Conservation (phyloP, 176 grass and related monocot genomes). For the Metroxylon sagu region DNA sequence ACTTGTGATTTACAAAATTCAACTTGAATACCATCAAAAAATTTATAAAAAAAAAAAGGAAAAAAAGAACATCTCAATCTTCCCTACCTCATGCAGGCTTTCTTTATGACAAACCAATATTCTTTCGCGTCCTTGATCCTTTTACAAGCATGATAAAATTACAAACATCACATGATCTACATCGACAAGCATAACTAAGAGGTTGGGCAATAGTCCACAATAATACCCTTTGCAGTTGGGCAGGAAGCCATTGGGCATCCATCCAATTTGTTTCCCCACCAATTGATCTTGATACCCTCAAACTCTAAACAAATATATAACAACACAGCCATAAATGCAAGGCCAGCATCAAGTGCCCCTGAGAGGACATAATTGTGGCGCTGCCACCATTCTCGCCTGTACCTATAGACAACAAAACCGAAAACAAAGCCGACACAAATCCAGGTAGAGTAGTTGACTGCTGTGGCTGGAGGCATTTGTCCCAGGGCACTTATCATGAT, state of each 20-base stretch:
- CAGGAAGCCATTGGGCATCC: constrained; percentile 4
- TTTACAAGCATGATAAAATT: too few species aligned
- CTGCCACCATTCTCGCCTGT: constrained; percentile 2
- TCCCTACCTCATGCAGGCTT: too few species aligned
- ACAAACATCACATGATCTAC: too few species aligned
- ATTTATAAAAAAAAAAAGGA: too few species aligned
- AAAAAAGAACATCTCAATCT: too few species aligned
- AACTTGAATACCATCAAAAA: too few species aligned
- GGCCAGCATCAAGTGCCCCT: constrained; percentile 1
- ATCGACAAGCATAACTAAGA: background rate
- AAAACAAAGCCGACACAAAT: background rate
- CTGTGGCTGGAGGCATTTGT: background rate
- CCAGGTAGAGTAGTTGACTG: constrained; percentile 2
- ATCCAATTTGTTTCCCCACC: constrained; percentile 2
- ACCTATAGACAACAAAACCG: background rate
- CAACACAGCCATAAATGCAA: constrained; percentile 2
- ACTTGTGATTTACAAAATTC: too few species aligned
- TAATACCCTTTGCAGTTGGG: background rate
- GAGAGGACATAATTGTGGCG: constrained; percentile 8
- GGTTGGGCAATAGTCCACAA: background rate
- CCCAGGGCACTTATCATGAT: background rate
- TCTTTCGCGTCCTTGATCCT: too few species aligned
- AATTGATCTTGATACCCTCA: background rate
- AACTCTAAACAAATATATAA: background rate
- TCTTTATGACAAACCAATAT: too few species aligned